Base-by-base conservation (phyloP, 768 basidiomycete genomes). In the Trametes sanguinea region DNA sequence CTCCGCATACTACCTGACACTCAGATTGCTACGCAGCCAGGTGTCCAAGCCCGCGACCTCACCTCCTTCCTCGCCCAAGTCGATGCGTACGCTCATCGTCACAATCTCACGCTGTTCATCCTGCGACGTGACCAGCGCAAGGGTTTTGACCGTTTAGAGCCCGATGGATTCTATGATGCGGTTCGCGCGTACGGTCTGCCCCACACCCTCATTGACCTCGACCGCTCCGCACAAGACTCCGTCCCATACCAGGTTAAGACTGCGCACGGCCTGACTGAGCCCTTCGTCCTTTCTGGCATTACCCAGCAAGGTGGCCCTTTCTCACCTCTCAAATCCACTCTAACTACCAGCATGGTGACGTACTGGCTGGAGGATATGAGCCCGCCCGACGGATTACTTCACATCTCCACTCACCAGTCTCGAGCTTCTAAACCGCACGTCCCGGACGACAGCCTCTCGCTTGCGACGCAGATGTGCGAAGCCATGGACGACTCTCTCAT, bases 301-400 rank as follows among this genome's bases (percentile, higher is more conserved):
- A 72, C 67, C 0, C 71, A 73, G 47, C 74, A 75, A 55, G 73
- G 74, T 9, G 70, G 71, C 9, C 64, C 73, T 0, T 55, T 67
- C 0, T 74, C 72, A 1, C 70, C 71, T 1, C 53, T 71, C 13
- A 76, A 71, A 48, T 74, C 61, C 16, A 67, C 67, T 6, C 63
- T 71, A n/a, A 74, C 72, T 13, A 71, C 69, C 1, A 70, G 69
- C 46, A 29, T 72, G 1, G 69, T 63, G 3, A 51, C 68, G 17
- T 60, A 57, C 6, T 75, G 62, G 29, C 53, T 70, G 2, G n/a
- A 53, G 16, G 71, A 71, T 63, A 2, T 22, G 17, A 46, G 16
- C 4, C 27, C 14, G 27, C 35, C 35, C 11, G 35, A 6, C 11
- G 35, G 11, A 37, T 2, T 6, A 2, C 35, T 37, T 11, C 6